phyloP scores from a whole-genome alignment of 2,329 filamentous ascomycete genomes.

The Pyrenochaeta sp. region DNA sequence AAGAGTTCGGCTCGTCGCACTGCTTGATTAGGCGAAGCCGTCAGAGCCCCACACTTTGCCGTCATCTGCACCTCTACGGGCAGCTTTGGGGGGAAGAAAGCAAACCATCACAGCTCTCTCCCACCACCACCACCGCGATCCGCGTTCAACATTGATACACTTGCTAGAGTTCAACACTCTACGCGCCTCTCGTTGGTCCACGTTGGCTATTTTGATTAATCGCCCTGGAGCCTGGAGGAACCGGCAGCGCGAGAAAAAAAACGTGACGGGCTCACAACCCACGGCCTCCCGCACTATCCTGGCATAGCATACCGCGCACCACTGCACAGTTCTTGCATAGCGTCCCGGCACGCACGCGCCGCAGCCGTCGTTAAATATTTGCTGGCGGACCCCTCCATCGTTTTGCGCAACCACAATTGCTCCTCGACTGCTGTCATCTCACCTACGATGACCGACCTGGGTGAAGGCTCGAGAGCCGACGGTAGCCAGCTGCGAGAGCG shows the following conservation, averaged over 20 bases:
- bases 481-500: conserved; percentile 42
- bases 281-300: conserved; percentile 20
- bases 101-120: conserved; percentile 8
- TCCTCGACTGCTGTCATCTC: conserved; percentile 18
- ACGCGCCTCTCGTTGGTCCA: conserved; percentile 11
- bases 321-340: conserved; percentile 40
- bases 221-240: too few species aligned
- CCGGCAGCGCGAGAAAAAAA: background rate
- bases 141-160: conserved; percentile 32
- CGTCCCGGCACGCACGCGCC: conserved; percentile 29
- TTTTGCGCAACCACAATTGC: conserved; percentile 23
- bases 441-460: conserved; percentile 38
- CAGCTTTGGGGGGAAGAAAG: conserved; percentile 1
- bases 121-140: conserved; percentile 3
- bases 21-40: conserved; percentile 7
- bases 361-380: conserved; percentile 31
- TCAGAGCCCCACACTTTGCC: conserved; percentile 15
- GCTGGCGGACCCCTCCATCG: conserved; percentile 22
- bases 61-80: background rate
- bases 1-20: conserved; percentile 2
- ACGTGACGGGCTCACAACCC: background rate
- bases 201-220: too few species aligned
- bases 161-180: conserved; percentile 49
- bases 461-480: conserved; percentile 28
- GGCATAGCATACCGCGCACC: conserved; percentile 23